Evolutionary conservation across 371 early-diverging fungal species (phyloP).

Genomic region (Funneliformis caledonium): DNA sequence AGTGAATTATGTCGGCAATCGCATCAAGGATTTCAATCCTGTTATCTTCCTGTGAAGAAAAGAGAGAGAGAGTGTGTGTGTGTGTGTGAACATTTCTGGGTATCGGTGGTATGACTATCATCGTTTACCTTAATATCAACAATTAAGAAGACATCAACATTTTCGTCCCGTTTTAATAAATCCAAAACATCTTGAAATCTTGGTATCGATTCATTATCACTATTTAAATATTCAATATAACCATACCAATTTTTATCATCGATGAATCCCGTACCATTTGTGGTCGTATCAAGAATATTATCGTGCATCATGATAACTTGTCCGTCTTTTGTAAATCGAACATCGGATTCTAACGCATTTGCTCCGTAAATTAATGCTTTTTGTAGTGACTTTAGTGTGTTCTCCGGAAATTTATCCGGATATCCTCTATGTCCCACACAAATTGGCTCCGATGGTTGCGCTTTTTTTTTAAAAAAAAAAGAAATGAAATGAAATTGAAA

Average conservation of each 20-base stretch:
- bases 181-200: conserved; percentile 62
- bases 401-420: conserved; percentile 67
- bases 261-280: conserved; percentile 59
- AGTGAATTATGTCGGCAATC: conserved; percentile 46
- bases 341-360: conserved; percentile 65
- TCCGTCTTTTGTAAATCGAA: conserved; percentile 63
- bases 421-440: conserved; percentile 52
- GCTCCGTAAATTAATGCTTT: conserved; percentile 63
- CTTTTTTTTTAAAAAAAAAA: no score
- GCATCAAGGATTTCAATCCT: conserved; percentile 53
- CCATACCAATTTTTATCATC: conserved; percentile 60
- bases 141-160: conserved; percentile 58
- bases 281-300: conserved; percentile 59
- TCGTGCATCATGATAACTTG: conserved; percentile 73
- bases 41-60: conserved; percentile 53
- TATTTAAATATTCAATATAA: conserved; percentile 59
- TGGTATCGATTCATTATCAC: conserved; percentile 60
- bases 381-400: conserved; percentile 62
- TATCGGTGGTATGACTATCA: no score
- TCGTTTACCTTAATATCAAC: conserved; percentile 66
- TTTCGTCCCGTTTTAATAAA: conserved; percentile 54
- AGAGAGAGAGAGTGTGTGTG: neutral
- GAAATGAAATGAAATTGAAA: no score
- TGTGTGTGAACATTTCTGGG: no score
- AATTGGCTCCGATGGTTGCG: no score